Conservation (phyloP, 805 yeast genomes). For the Ogataea methylovora region DNA sequence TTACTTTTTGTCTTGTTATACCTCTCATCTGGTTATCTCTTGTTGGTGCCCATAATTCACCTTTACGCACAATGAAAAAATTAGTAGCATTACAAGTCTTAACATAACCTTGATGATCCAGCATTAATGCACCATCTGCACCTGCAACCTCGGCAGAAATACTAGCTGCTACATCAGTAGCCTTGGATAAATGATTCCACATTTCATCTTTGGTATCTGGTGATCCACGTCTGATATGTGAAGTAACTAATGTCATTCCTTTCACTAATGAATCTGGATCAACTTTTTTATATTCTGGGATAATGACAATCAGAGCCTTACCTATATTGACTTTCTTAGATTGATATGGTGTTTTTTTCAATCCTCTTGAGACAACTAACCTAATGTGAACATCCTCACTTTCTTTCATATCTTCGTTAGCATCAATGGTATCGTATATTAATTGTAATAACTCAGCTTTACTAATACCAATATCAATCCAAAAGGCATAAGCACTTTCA, state of each 20-base stretch:
- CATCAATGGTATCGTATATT: slow-evolving; percentile 5
- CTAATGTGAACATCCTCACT: slow-evolving; percentile 5
- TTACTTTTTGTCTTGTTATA: slow-evolving; percentile 6
- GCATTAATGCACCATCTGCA: slow-evolving; percentile 8
- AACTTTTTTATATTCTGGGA: slow-evolving; percentile 7
- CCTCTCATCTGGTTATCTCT: slow-evolving; percentile 7
- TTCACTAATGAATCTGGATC: slow-evolving; percentile 1
- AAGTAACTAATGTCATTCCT: slow-evolving; percentile 4
- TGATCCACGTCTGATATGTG: slow-evolving; percentile 5
- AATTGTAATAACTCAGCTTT: slow-evolving; percentile 2
- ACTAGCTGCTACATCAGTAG: slow-evolving; percentile 7
- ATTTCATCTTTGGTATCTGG: slow-evolving; percentile 7
- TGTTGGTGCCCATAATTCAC: slow-evolving; percentile 8
- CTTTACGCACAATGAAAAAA: slow-evolving; percentile 7
- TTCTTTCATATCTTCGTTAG: slow-evolving; percentile 7
- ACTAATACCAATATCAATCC: slow-evolving; percentile 4
- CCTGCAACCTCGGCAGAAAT: slow-evolving; percentile 7
- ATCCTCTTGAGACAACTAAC: slow-evolving; percentile 6
- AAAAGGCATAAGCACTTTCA: slow-evolving; percentile 4
- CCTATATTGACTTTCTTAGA: slow-evolving; percentile 5
- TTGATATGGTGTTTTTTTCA: slow-evolving; percentile 6
- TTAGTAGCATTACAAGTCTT: slow-evolving; percentile 7
- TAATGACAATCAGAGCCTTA: slow-evolving; percentile 6
- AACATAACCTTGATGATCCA: slow-evolving; percentile 7
- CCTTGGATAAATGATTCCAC: slow-evolving; percentile 10